Conservation (phyloP, 495 filamentous ascomycete species). For the Choiromyces venosus region DNA sequence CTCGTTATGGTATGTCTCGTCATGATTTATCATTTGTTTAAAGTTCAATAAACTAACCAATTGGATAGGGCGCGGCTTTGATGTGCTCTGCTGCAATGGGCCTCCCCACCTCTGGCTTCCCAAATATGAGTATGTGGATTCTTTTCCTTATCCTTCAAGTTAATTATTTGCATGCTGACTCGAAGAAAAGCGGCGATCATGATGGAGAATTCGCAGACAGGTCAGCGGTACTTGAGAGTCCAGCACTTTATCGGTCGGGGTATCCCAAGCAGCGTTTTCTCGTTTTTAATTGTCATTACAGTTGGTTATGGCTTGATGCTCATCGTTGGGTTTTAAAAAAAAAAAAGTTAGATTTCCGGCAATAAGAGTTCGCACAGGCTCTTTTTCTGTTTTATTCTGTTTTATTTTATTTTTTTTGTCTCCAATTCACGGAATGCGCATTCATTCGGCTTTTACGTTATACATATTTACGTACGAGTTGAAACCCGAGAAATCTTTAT, state of each 20-base stretch:
- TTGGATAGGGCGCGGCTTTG: constrained; percentile 48
- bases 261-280: constrained; percentile 75
- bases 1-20: constrained; percentile 70
- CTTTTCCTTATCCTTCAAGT: constrained; percentile 10
- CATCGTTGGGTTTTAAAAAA: constrained; percentile 61
- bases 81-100: constrained; percentile 75
- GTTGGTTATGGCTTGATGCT: constrained; percentile 84
- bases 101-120: constrained; percentile 90
- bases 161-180: constrained; percentile 16
- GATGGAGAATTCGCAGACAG: constrained; percentile 91
- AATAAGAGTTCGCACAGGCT: not conserved
- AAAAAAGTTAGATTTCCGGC: not conserved
- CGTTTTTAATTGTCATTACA: constrained; percentile 76
- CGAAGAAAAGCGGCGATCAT: constrained; percentile 76
- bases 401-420: constrained; percentile 1
- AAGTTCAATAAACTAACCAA: not conserved
- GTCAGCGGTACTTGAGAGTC: constrained; percentile 84
- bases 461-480: not conserved
- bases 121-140: constrained; percentile 88
- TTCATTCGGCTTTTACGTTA: not conserved
- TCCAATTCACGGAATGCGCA: not conserved
- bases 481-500: not conserved
- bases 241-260: constrained; percentile 90
- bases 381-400: constrained; percentile 4
- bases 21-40: constrained; percentile 23